Conservation (phyloP, 78 protist species). For the Dictyostelium brefeldianum region DNA sequence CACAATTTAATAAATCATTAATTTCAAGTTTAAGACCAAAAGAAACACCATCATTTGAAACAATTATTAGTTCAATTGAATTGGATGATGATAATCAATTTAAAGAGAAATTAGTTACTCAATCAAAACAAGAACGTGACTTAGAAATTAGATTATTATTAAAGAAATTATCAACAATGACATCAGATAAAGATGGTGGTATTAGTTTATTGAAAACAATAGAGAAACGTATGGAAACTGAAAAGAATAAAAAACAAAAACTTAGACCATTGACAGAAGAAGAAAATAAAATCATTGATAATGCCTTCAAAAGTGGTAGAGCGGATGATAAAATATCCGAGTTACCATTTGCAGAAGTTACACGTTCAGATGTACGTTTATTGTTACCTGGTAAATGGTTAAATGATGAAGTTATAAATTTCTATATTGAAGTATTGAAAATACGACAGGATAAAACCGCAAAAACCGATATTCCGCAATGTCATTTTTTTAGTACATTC, state of each 20-base stretch:
- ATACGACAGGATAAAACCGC: not conserved
- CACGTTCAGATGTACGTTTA: constrained; percentile 25
- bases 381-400: constrained; percentile 72
- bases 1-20: not conserved
- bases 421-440: constrained; percentile 64
- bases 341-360: not conserved
- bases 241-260: constrained; percentile 29
- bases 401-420: constrained; percentile 85
- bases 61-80: not conserved
- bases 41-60: constrained; percentile 6
- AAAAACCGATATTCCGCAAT: not conserved
- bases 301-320: not conserved
- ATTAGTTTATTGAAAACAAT: constrained; percentile 26
- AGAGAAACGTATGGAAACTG: constrained; percentile 26
- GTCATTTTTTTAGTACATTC: constrained; percentile 85
- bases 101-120: not conserved
- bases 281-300: constrained; percentile 22
- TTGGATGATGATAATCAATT: not conserved
- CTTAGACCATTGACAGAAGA: not conserved
- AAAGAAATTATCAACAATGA: not conserved
- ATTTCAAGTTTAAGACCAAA: constrained; percentile 1
- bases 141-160: not conserved
- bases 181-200: not conserved
- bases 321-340: not conserved
- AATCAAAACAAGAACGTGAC: not conserved